Conservation (phyloP, 176 grass and related monocot species). For the Lolium rigidum region DNA sequence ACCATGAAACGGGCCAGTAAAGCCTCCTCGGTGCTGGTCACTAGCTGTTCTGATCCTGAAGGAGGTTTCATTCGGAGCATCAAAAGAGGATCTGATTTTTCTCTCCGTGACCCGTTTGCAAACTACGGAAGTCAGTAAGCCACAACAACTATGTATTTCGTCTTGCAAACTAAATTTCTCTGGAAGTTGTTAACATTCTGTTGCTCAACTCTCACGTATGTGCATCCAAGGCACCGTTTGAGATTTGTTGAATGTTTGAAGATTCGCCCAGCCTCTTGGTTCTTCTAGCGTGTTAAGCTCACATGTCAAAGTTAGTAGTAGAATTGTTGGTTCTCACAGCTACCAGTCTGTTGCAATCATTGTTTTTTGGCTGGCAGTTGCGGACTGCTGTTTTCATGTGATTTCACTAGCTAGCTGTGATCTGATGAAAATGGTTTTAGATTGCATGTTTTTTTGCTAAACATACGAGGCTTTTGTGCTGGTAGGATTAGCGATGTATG, state of each 20-base stretch:
- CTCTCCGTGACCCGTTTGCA: neutral
- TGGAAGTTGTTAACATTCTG: neutral
- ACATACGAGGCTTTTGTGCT: too few relatives aligned
- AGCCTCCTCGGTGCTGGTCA: neutral
- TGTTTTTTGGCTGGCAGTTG: neutral
- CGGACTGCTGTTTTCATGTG: too few relatives aligned
- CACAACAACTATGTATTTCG: neutral
- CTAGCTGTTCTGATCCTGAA: neutral
- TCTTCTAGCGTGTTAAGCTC: neutral
- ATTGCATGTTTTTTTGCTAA: too few relatives aligned
- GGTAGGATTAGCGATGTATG: too few relatives aligned
- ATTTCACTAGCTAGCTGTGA: too few relatives aligned
- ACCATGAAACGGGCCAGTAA: neutral
- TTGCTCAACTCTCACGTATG: neutral
- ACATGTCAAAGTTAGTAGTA: neutral
- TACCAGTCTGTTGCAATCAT: neutral
- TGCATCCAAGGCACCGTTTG: neutral
- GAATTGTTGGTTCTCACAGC: neutral
- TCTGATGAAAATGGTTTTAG: too few relatives aligned
- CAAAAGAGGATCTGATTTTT: neutral
- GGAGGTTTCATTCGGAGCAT: neutral
- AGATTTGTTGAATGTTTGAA: neutral
- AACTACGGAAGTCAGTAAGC: neutral
- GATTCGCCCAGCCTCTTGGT: neutral
- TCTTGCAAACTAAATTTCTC: neutral